phyloP scores from a whole-genome alignment of 2,329 filamentous ascomycete genomes.

The Epicoccum nigrum region DNA sequence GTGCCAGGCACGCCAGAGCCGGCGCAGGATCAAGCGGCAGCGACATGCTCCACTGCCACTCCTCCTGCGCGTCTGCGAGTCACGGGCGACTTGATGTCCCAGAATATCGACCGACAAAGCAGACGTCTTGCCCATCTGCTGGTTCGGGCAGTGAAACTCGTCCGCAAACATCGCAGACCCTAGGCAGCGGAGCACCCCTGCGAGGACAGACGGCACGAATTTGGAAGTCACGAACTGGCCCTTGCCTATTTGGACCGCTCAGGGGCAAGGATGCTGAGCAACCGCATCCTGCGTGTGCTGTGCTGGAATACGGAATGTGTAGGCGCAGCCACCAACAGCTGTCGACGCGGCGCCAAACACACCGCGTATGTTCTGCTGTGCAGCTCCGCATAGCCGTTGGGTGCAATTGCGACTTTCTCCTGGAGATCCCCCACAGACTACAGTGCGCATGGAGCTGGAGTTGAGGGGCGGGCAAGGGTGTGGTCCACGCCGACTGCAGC shows the following conservation, averaged over 20 bases:
- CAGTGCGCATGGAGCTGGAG: background rate
- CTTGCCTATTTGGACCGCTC: conserved; percentile 22
- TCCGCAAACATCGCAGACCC: conserved; percentile 5
- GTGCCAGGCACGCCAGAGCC: conserved; percentile 16
- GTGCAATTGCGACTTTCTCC: background rate
- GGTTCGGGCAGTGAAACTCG: background rate
- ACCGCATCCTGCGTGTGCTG: background rate
- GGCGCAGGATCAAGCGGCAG: background rate
- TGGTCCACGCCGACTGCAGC: conserved; percentile 2
- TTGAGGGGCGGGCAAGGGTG: conserved; percentile 10
- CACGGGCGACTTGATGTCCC: background rate
- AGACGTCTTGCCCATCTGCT: background rate
- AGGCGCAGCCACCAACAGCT: conserved; percentile 6
- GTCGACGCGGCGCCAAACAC: background rate
- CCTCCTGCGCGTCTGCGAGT: background rate
- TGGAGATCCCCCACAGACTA: conserved; percentile 10
- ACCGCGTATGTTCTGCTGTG: background rate
- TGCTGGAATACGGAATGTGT: conserved; percentile 5
- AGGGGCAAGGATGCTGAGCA: conserved; percentile 19
- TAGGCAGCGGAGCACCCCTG: background rate
- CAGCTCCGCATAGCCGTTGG: background rate
- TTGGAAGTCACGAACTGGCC: conserved; percentile 25
- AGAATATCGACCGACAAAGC: conserved; percentile 5
- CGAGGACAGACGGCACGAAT: conserved; percentile 19
- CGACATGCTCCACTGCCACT: background rate